Percentiles rank a stretch among this genome's conserved stretches.
Evolutionary conservation across 2,329 filamentous ascomycete species (phyloP).

Genomic region (Apiospora saccharicola): DNA sequence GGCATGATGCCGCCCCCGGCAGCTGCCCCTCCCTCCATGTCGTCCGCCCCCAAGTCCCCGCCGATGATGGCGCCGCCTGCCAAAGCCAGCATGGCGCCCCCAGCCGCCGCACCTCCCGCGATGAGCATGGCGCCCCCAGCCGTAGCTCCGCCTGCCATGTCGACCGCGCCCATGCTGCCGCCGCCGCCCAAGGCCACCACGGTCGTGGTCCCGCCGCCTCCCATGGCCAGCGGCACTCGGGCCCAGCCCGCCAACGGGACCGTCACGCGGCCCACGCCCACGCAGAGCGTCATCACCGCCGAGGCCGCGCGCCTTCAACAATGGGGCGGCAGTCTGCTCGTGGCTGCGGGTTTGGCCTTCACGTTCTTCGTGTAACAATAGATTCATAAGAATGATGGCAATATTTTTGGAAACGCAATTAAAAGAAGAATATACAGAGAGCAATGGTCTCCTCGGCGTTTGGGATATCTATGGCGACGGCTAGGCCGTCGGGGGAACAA

Average conservation of each 20-base stretch:
- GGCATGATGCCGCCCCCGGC: not conserved
- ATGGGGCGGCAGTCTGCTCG: not conserved
- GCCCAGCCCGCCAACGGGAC: not conserved
- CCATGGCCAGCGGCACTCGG: not conserved
- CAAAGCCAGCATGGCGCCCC: not conserved
- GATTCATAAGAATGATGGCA: not conserved
- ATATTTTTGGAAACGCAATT: not conserved
- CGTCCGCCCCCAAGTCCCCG: not conserved
- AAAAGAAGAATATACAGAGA: not conserved
- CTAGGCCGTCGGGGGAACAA: not conserved
- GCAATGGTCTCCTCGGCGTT: not conserved
- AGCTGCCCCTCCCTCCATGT: not conserved
- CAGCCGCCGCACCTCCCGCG: not conserved
- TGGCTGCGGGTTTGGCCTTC: not conserved
- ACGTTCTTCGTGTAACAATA: not conserved
- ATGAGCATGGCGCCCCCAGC: not conserved
- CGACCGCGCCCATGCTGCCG: not conserved
- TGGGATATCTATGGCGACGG: not conserved
- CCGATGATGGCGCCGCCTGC: not conserved
- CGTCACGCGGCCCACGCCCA: not conserved
- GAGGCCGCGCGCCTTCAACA: not conserved
- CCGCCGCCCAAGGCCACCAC: not conserved
- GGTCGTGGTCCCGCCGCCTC: not conserved
- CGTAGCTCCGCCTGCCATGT: not conserved
- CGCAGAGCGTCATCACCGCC: slow-evolving; percentile 14